Percentiles rank a stretch among this genome's conserved stretches.
These are phyloP conservation scores for Sporothrix globosa DNA, from an alignment of 2,329 filamentous ascomycete genomes.

Conservation along the genomic window DNA sequence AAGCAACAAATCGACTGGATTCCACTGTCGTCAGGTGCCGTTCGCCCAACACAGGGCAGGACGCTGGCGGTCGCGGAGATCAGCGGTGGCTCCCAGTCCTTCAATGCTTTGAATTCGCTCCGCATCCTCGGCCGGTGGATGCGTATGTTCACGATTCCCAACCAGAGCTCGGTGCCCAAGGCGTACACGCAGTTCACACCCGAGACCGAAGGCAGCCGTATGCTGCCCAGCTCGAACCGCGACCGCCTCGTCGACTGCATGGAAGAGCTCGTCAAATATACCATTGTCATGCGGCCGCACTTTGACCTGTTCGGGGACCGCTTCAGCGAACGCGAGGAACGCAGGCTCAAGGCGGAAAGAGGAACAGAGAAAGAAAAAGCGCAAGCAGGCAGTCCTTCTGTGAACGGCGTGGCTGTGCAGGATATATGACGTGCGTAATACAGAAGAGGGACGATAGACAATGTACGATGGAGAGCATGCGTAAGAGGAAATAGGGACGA, in stretches of 20 bases:
- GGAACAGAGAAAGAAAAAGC: neutral
- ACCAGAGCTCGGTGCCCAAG: constrained; percentile 65
- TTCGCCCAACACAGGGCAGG: constrained; percentile 67
- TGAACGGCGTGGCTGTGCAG: constrained; percentile 12
- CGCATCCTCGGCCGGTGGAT: constrained; percentile 69
- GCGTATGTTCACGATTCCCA: constrained; percentile 69
- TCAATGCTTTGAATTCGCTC: constrained; percentile 69
- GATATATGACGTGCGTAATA: neutral
- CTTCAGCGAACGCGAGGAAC: constrained; percentile 62
- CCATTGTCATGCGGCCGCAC: constrained; percentile 64
- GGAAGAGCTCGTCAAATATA: constrained; percentile 73
- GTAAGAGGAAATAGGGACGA: too few species aligned
- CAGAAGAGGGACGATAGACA: neutral
- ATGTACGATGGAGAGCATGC: too few species aligned
- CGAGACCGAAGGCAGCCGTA: constrained; percentile 47
- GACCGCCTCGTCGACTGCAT: constrained; percentile 67
- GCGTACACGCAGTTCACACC: constrained; percentile 57
- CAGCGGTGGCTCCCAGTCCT: constrained; percentile 66
- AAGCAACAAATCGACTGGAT: constrained; percentile 75
- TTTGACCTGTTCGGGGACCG: constrained; percentile 64
- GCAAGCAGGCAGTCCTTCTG: neutral
- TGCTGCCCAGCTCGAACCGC: constrained; percentile 60
- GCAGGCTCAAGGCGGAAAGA: constrained; percentile 18
- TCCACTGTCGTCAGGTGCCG: constrained; percentile 61
- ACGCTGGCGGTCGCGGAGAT: constrained; percentile 66